phyloP scores from a whole-genome alignment of 2,329 filamentous ascomycete genomes.

The Mariannaea elegans region DNA sequence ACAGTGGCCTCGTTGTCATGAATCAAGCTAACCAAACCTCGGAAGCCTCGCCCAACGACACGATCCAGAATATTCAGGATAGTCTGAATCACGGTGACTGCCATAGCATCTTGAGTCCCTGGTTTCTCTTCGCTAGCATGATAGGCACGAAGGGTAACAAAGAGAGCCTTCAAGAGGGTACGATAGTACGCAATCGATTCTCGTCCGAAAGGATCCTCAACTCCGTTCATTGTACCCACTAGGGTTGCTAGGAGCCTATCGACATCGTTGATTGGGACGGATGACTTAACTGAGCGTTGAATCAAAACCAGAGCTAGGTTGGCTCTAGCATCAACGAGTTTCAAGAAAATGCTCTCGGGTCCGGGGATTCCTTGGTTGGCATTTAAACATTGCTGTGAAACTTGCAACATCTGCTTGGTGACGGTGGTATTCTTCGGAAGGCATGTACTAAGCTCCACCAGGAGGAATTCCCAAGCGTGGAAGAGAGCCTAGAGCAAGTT shows the following conservation, averaged over 20 bases:
- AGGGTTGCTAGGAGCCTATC: conserved; percentile 61
- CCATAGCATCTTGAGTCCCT: conserved; percentile 45
- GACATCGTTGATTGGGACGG: conserved; percentile 59
- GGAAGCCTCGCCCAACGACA: conserved; percentile 84
- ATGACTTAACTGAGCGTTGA: conserved; percentile 75
- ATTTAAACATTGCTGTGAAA: conserved; percentile 79
- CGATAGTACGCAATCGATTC: conserved; percentile 78
- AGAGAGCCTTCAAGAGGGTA: conserved; percentile 83
- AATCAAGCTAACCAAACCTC: conserved; percentile 79
- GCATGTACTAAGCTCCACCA: conserved; percentile 80
- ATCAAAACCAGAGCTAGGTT: conserved; percentile 85
- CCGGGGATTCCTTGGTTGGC: conserved; percentile 78
- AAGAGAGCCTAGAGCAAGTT: conserved; percentile 72
- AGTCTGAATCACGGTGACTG: conserved; percentile 62
- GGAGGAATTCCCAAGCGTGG: conserved; percentile 87
- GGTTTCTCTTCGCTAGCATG: conserved; percentile 48
- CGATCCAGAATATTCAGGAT: conserved; percentile 83
- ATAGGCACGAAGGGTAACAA: conserved; percentile 79
- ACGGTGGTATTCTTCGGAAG: conserved; percentile 63
- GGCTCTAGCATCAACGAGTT: conserved; percentile 78
- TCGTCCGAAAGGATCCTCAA: conserved; percentile 62
- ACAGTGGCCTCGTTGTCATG: conserved; percentile 73
- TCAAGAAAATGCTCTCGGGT: conserved; percentile 82
- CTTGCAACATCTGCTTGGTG: conserved; percentile 75
- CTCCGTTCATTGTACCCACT: conserved; percentile 60